These are phyloP conservation scores for Monosporozyma servazzii DNA, from an alignment of 805 yeast genomes.

Conservation along the genomic window DNA sequence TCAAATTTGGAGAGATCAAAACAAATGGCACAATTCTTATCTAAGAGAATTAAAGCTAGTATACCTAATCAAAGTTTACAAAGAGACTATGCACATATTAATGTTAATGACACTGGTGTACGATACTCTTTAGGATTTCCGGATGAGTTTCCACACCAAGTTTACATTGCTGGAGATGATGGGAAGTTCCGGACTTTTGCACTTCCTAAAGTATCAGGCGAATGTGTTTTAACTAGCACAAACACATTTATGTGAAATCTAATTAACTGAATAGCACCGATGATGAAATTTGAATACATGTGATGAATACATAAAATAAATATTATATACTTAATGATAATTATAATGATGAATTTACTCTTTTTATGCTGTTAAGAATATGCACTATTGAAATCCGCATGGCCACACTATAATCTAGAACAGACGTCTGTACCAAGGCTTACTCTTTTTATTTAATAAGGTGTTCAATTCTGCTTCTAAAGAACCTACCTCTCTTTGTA, in stretches of 20 bases:
- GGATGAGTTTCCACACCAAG: conserved; percentile 24
- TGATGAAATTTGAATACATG: background rate
- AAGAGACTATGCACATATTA: conserved; percentile 26
- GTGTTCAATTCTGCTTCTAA: conserved; percentile 16
- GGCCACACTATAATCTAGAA: background rate
- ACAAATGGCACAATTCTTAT: conserved; percentile 18
- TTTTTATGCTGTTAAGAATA: background rate
- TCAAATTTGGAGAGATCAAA: conserved; percentile 11
- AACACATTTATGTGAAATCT: conserved; percentile 4
- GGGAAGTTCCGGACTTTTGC: conserved; percentile 22
- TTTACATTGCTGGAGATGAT: conserved; percentile 24
- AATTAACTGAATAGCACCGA: no score
- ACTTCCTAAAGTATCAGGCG: conserved; percentile 21
- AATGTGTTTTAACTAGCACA: conserved; percentile 24
- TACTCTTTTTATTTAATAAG: background rate
- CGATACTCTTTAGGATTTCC: conserved; percentile 25
- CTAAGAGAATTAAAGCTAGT: conserved; percentile 21
- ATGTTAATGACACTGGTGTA: conserved; percentile 13
- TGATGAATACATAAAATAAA: background rate
- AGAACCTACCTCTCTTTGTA: conserved; percentile 10
- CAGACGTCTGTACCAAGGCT: conserved; percentile 2
- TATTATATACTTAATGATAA: background rate
- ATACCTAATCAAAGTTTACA: conserved; percentile 25
- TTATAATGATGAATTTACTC: background rate
- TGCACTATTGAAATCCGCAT: background rate